Evolutionary conservation across 345 rosid species (phyloP).

Genomic region (Salix viminalis): DNA sequence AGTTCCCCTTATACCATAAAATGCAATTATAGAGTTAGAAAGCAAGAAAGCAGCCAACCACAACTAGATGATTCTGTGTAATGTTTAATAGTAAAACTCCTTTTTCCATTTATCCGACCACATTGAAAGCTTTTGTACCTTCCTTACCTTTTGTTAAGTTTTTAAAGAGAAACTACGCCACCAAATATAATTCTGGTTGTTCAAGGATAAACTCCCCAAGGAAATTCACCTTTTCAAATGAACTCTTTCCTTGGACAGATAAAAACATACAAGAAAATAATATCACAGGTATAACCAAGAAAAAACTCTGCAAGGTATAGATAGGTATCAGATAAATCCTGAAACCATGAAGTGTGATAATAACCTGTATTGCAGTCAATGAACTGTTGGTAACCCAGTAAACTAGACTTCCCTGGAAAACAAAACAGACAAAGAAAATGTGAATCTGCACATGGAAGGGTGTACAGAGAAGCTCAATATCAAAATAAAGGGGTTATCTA

Average conservation of each 20-base stretch:
- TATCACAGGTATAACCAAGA: neutral
- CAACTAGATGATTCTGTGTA: no score
- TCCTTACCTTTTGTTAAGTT: no score
- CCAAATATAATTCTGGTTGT: neutral
- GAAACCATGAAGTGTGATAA: neutral
- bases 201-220: neutral
- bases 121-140: no score
- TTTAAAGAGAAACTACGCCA: no score
- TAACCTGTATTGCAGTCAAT: conserved; percentile 67
- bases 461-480: neutral
- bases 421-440: conserved; percentile 15
- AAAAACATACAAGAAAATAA: neutral
- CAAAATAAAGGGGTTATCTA: neutral
- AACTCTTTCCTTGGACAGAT: neutral
- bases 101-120: no score
- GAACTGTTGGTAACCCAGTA: conserved; percentile 88
- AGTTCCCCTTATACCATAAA: neutral
- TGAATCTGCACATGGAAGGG: conserved; percentile 3
- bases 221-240: neutral
- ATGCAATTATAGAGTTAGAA: neutral
- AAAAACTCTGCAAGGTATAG: neutral
- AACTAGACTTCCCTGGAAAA: conserved; percentile 77
- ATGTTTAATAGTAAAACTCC: no score
- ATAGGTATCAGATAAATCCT: neutral
- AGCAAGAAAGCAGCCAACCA: neutral